Evolutionary conservation across 2,329 filamentous ascomycete species (phyloP).

Genomic region (Aspergillus candidus): DNA sequence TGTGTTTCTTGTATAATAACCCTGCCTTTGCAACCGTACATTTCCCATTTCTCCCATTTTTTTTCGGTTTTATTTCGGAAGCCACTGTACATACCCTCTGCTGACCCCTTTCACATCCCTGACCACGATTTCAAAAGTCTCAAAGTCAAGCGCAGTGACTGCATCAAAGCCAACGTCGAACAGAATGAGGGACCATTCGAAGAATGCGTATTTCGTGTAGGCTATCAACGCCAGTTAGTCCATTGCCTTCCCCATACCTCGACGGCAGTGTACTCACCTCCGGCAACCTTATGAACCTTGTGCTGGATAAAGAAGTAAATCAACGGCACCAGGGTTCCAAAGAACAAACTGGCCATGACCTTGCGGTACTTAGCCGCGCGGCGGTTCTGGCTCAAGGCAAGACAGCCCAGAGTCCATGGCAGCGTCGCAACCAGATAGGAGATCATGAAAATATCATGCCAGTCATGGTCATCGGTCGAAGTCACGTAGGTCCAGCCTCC

Average conservation of each 20-base stretch:
- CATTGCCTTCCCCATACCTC: neutral
- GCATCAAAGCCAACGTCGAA: constrained; percentile 96
- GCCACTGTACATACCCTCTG: constrained; percentile 97
- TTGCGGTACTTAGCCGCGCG: constrained; percentile 84
- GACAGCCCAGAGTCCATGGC: constrained; percentile 89
- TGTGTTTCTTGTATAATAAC: constrained; percentile 34
- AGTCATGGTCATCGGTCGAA: constrained; percentile 95
- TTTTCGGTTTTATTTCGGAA: constrained; percentile 67
- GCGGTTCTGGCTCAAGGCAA: constrained; percentile 80
- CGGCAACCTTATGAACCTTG: constrained; percentile 88
- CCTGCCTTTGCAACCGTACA: constrained; percentile 42
- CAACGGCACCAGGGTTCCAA: constrained; percentile 80
- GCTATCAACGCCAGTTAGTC: constrained; percentile 48
- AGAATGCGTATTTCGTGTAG: constrained; percentile 95
- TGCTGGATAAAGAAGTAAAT: constrained; percentile 98
- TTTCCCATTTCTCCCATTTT: constrained; percentile 27
- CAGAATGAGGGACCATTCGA: constrained; percentile 92
- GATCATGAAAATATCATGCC: constrained; percentile 99
- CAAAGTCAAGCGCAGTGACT: constrained; percentile 87
- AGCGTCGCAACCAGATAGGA: constrained; percentile 91
- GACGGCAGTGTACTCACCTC: constrained; percentile 62
- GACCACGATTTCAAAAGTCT: constrained; percentile 77
- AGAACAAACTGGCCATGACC: constrained; percentile 75
- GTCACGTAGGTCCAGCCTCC: constrained; percentile 98
- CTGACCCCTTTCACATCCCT: constrained; percentile 83